These are phyloP conservation scores for Aspergillus ruber DNA, from an alignment of 2,329 filamentous ascomycete species.

Conservation along the genomic window DNA sequence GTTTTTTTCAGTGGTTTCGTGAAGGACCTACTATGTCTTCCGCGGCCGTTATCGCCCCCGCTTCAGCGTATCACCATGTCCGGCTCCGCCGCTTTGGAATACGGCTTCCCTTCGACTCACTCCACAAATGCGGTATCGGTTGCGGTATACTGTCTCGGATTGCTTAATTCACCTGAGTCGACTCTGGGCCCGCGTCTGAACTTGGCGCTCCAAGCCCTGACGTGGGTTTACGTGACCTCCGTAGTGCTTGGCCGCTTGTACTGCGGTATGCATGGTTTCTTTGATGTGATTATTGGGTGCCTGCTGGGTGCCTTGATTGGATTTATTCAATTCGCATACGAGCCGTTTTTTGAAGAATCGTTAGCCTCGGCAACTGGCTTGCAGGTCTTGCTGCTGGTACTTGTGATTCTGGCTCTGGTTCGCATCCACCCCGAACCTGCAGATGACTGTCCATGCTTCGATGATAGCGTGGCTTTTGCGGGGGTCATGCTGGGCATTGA, in stretches of 20 bases:
- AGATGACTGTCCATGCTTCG: conserved; percentile 94
- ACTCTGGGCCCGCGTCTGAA: conserved; percentile 55
- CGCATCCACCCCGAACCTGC: conserved; percentile 91
- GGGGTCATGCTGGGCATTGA: conserved; percentile 83
- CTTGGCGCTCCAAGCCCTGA: conserved; percentile 58
- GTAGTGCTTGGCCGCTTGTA: conserved; percentile 90
- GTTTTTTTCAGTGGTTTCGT: conserved; percentile 88
- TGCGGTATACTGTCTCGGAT: conserved; percentile 71
- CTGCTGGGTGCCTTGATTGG: conserved; percentile 64
- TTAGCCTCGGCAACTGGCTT: conserved; percentile 59
- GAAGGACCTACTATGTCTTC: conserved; percentile 90
- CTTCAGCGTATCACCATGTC: conserved; percentile 96
- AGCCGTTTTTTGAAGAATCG: conserved; percentile 60
- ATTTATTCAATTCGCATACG: conserved; percentile 49
- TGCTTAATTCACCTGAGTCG: conserved; percentile 61
- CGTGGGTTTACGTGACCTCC: conserved; percentile 79
- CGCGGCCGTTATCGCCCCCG: conserved; percentile 83
- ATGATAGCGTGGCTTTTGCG: conserved; percentile 89
- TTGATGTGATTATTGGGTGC: conserved; percentile 80
- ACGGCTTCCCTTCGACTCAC: conserved; percentile 95
- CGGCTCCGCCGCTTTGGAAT: conserved; percentile 87
- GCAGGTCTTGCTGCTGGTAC: conserved; percentile 57
- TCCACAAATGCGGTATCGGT: conserved; percentile 96
- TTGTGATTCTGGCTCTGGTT: conserved; percentile 68
- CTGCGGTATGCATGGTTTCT: conserved; percentile 97